A percentile compares a stretch with the other conserved stretches of the same genome.
These are phyloP conservation scores for Penicillium digitatum DNA, from an alignment of 2,329 filamentous ascomycete species.

Conservation along the genomic window DNA sequence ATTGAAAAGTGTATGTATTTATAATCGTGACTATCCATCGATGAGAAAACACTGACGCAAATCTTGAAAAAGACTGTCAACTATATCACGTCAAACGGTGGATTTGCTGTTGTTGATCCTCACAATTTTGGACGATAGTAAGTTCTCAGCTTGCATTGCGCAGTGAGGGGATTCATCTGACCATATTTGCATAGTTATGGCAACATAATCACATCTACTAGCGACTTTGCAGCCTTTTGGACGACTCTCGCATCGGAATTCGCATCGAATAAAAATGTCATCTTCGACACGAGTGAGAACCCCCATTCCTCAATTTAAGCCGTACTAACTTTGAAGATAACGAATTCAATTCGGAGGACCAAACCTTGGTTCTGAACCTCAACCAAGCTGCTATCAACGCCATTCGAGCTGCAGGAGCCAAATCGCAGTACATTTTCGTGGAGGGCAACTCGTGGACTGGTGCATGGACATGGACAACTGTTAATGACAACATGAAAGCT, in stretches of 20 bases:
- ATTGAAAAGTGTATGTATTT: slow-evolving; percentile 18
- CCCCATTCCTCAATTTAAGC: no score
- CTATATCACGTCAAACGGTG: slow-evolving; percentile 44
- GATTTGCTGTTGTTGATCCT: slow-evolving; percentile 55
- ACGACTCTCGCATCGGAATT: slow-evolving; percentile 53
- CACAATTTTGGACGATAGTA: slow-evolving; percentile 55
- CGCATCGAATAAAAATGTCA: slow-evolving; percentile 52
- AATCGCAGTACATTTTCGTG: slow-evolving; percentile 54
- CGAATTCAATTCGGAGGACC: slow-evolving; percentile 62
- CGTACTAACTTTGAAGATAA: slow-evolving; percentile 45
- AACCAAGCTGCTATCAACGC: slow-evolving; percentile 63
- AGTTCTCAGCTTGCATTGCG: not conserved
- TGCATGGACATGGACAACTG: slow-evolving; percentile 49
- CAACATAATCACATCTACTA: slow-evolving; percentile 50
- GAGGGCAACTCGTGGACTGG: slow-evolving; percentile 52
- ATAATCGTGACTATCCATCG: not conserved
- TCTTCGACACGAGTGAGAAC: slow-evolving; percentile 56
- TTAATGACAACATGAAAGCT: slow-evolving; percentile 43
- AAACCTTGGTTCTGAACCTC: slow-evolving; percentile 55
- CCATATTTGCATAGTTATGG: slow-evolving; percentile 12
- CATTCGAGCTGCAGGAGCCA: slow-evolving; percentile 59
- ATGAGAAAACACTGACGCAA: not conserved
- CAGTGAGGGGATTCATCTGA: not conserved
- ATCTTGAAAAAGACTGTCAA: slow-evolving; percentile 27
- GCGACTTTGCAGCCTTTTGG: slow-evolving; percentile 57